Conservation (phyloP, 2,329 filamentous ascomycete genomes). For the Alternaria consortialis region DNA sequence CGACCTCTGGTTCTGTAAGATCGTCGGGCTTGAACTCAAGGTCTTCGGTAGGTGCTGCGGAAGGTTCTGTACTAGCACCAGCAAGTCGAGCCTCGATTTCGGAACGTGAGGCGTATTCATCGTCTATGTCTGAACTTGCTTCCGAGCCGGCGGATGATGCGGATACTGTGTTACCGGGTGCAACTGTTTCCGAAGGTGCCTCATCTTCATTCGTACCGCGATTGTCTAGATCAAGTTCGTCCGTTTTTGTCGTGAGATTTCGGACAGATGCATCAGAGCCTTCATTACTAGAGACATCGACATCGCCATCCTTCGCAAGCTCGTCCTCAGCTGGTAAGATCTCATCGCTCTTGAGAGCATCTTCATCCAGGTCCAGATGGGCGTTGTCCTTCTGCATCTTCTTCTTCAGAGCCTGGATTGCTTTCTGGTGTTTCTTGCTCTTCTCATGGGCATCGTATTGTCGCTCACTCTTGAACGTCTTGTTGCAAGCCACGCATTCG, state of each 20-base stretch:
- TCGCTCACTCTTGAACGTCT: constrained; percentile 85
- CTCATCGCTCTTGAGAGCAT: constrained; percentile 45
- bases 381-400: constrained; percentile 85
- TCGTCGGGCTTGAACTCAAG: constrained; percentile 14
- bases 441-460: constrained; percentile 92
- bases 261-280: constrained; percentile 50
- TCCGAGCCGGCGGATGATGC: background rate
- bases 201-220: constrained; percentile 20
- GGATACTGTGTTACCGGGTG: background rate
- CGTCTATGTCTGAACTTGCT: constrained; percentile 35
- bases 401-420: constrained; percentile 78
- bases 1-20: constrained; percentile 4
- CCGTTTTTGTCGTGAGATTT: constrained; percentile 25
- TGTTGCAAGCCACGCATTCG: constrained; percentile 71
- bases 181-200: constrained; percentile 8
- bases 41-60: constrained; percentile 13
- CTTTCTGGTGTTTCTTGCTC: constrained; percentile 95
- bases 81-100: constrained; percentile 48
- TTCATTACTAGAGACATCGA: constrained; percentile 30
- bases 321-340: constrained; percentile 46
- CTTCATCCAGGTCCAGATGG: constrained; percentile 60
- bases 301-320: constrained; percentile 22
- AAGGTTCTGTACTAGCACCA: constrained; percentile 17
- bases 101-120: constrained; percentile 50
- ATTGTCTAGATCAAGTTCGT: constrained; percentile 25